Base-by-base conservation (phyloP, 345 rosid species). In the Punica granatum region DNA sequence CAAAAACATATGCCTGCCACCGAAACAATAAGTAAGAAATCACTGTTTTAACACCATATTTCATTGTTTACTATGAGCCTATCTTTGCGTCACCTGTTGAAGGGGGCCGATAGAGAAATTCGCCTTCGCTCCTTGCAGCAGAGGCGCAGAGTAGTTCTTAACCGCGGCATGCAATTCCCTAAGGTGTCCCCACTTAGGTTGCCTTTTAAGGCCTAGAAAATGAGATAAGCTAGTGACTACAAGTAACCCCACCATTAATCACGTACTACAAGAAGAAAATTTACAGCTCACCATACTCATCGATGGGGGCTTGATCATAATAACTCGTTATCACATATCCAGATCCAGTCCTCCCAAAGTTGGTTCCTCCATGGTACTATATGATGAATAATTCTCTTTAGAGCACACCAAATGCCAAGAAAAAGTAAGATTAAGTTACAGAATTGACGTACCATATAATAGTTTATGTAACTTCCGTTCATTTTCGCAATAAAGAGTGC, bases 291-390 rank as follows among this genome's bases (percentile, higher is more conserved):
- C 98, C 98, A 25, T 89, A 93, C 74, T 93, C 98, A 46, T 90
- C 97, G 0, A 93, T 77, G 18, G 97, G 98, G 75, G 98, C 96
- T 76, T 86, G 86, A 75, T 93, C 97, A 19, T 93, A 93, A 65
- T 90, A 90, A 74, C 89, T 73, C 37, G 96, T 80, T 33, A 84
- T 84, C 41, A 86, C 70, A 71, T 83, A 87, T 14, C 88, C 82
- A n/a, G 96, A 67, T 1, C 88, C 80, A 33, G 88, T 80, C 69
- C 97, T 85, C 64, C 98, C 98, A 60, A 93, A 89, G 82, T 89
- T 93, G 2, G 98, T 93, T 71, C 98, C 98, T 9, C 98, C 98
- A 43, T 93, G 98, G 69, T 87, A 93, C 98, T 93, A 53, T 14
- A 64, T 41, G 3, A 23, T 5, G 32, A 63, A 37, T 12, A 10